Conservation (phyloP, 179 eudicot genomes). For the Silene noctiflora region DNA sequence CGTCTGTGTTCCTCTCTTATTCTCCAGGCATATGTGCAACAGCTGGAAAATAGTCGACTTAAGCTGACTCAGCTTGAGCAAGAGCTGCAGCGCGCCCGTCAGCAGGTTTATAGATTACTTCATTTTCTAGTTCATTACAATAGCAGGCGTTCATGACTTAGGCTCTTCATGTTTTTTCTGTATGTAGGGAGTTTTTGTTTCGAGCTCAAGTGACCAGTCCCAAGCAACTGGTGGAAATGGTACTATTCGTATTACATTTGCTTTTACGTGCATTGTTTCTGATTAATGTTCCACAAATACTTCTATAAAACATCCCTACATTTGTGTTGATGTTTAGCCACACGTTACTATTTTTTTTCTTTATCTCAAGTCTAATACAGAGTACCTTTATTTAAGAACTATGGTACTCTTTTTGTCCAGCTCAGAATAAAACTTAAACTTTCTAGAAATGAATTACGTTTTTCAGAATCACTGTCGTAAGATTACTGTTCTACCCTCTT, state of each 20-base stretch:
- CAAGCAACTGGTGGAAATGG: constrained; percentile 62
- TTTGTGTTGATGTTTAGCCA: background rate
- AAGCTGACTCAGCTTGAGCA: constrained; percentile 94
- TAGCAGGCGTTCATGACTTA: constrained; percentile 4
- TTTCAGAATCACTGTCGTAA: background rate
- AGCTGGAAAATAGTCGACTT: constrained; percentile 87
- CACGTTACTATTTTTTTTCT: background rate
- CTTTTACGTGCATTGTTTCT: background rate
- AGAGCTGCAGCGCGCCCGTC: constrained; percentile 93
- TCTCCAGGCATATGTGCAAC: constrained; percentile 86
- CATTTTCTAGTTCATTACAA: background rate
- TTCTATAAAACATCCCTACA: background rate
- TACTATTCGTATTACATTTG: constrained; percentile 31
- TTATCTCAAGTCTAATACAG: background rate
- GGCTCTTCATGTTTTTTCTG: background rate
- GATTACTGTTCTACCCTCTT: constrained; percentile 12
- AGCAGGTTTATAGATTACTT: constrained; percentile 53
- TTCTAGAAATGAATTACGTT: too few species aligned
- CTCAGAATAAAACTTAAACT: background rate
- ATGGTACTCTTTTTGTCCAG: background rate
- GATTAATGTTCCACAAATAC: background rate
- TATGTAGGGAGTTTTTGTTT: constrained; percentile 69
- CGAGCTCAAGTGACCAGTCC: constrained; percentile 71
- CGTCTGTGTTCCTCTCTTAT: background rate
- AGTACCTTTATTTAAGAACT: background rate